A percentile compares a stretch with the other conserved stretches of the same genome.
Conservation (phyloP, 139 green algal species). For the Closterium sp. region DNA sequence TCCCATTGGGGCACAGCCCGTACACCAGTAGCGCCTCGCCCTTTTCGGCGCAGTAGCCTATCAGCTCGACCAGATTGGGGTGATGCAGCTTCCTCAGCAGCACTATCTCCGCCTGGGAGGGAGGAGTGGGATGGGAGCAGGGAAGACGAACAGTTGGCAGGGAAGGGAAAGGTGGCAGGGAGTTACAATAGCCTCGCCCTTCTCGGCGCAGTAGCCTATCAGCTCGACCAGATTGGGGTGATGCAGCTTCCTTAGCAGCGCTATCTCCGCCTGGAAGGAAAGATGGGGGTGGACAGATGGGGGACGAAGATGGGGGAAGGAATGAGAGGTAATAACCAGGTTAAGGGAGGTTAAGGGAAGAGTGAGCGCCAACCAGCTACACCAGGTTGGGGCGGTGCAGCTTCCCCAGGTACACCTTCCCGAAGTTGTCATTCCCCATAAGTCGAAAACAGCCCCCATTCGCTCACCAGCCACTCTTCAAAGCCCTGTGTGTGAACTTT, state of each 20-base stretch:
- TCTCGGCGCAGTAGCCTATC: slow-evolving; percentile 8
- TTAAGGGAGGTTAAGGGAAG: too few relatives aligned
- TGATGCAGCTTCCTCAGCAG: slow-evolving; percentile 28
- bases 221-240: slow-evolving; percentile 20
- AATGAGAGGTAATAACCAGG: too few relatives aligned
- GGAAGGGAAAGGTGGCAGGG: too few relatives aligned
- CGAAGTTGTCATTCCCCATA: not conserved
- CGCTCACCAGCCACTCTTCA: too few relatives aligned
- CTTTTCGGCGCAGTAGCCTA: slow-evolving; percentile 30
- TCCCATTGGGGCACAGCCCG: slow-evolving; percentile 4
- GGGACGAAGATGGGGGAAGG: too few relatives aligned
- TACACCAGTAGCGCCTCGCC: slow-evolving; percentile 21
- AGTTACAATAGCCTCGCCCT: too few relatives aligned
- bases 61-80: slow-evolving; percentile 13
- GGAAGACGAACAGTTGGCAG: too few relatives aligned
- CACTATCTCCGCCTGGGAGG: slow-evolving; percentile 17
- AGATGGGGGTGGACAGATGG: not conserved
- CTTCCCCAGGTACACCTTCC: not conserved
- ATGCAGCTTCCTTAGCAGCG: slow-evolving; percentile 29
- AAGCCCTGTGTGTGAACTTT: too few relatives aligned
- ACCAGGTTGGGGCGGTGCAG: not conserved
- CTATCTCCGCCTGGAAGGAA: slow-evolving; percentile 31
- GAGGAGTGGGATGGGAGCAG: too few relatives aligned
- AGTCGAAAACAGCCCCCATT: too few relatives aligned
- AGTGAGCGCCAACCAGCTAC: too few relatives aligned